Base-by-base conservation (phyloP, 2,329 filamentous ascomycete genomes). In the Trichoderma guizhouense region DNA sequence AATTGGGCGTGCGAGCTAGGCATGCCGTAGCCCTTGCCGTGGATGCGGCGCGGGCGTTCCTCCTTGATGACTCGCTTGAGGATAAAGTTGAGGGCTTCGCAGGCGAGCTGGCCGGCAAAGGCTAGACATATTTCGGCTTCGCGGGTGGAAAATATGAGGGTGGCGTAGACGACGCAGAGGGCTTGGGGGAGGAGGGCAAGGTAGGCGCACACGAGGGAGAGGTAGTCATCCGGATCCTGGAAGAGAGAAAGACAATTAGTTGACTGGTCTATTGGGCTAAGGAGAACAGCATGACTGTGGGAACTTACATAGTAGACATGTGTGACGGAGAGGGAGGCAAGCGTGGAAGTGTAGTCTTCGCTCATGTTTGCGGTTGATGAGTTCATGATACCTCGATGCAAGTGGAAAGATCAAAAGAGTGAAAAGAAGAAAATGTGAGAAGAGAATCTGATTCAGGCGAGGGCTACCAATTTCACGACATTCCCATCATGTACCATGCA, bases 11-110 rank as follows among this genome's bases (percentile, higher is more conserved):
- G 96, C 47, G 95, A 98, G 58, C 85, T 87, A 68, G 96, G 96
- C 97, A 99, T 99, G 77, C 96, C 97, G 79, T 99, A 99, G 74
- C 96, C 96, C 81, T 97, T 97, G 71, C 94, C 95, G 78, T 95
- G 90, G 86, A 85, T 91, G 89, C 92, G 92, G 74, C 86, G 88
- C 32, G 96, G 96, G 64, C 96, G 89, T 81, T 97, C 93, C 82
- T 98, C 94, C 79, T 95, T 96, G 81, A 99, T 95, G 74, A 94
- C 85, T 30, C 96, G 89, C 85, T 99, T 99, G 63, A 99, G 85
- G 4, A 86, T 83, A 81, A 97, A 97, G 83, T 99, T 99, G 77
- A 97, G 84, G 32, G 88, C 94, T 81, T 99, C 97, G 84, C 95
- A 98, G 65, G 87, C 90, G 82, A 98, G 89, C 82, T 99, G 96